phyloP scores from a whole-genome alignment of 139 green algal genomes.

The Micractinium sp. region DNA sequence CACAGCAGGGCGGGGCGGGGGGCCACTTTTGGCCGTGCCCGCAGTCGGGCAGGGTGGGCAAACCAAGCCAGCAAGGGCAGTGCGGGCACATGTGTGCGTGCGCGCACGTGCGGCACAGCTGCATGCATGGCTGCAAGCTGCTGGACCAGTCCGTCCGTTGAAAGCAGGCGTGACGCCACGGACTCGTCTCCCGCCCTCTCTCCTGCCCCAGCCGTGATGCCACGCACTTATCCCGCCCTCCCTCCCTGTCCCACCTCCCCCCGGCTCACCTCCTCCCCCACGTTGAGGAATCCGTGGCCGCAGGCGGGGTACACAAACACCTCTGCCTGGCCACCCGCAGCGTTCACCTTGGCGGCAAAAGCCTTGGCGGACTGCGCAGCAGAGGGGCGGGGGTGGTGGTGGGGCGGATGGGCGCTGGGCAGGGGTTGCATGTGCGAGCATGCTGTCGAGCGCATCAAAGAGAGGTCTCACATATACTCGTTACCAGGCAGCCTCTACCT shows the following conservation, averaged over 20 bases:
- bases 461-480: too few species aligned
- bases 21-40: not conserved
- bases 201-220: not conserved
- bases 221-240: not conserved
- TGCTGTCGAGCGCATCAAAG: not conserved
- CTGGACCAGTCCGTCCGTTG: not conserved
- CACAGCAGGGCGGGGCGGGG: not conserved
- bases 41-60: not conserved
- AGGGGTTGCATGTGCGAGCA: not conserved
- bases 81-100: not conserved
- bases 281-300: constrained; percentile 70
- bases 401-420: not conserved
- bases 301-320: constrained; percentile 57
- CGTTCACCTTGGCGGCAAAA: constrained; percentile 58
- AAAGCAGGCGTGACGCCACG: not conserved
- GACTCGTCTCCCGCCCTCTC: not conserved
- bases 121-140: not conserved
- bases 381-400: not conserved
- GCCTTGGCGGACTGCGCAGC: constrained; percentile 32
- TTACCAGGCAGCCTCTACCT: too few species aligned
- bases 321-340: constrained; percentile 52
- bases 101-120: not conserved
- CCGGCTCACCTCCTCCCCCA: constrained; percentile 20
- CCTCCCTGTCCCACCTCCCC: not conserved
- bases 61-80: too few species aligned